Evolutionary conservation across 2,329 filamentous ascomycete species (phyloP).

Genomic region (Metarhizium sp.): DNA sequence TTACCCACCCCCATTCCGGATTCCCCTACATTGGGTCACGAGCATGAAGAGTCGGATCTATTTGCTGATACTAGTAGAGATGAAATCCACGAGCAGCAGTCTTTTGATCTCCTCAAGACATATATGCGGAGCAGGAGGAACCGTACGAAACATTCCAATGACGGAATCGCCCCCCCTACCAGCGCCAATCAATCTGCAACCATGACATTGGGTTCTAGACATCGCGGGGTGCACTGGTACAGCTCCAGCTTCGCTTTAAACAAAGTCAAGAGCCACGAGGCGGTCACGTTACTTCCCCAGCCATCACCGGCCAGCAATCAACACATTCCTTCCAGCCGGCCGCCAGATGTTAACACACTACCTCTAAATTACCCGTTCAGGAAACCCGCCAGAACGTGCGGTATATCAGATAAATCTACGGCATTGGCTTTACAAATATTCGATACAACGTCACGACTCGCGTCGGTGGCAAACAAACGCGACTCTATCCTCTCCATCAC

Average conservation of each 20-base stretch:
- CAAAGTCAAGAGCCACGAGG: conserved; percentile 11
- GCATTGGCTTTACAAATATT: background rate
- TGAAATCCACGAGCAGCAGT: background rate
- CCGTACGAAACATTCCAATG: background rate
- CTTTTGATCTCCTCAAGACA: background rate
- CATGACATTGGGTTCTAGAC: background rate
- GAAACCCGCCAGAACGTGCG: background rate
- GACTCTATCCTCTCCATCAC: background rate
- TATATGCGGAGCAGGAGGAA: background rate
- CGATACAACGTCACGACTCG: background rate
- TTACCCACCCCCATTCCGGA: background rate
- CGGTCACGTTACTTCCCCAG: conserved; percentile 13
- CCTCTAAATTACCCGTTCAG: background rate
- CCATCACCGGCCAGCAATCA: background rate
- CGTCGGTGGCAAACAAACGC: background rate
- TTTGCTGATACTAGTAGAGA: background rate
- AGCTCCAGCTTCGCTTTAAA: conserved; percentile 14
- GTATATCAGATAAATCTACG: background rate
- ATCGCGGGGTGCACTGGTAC: background rate
- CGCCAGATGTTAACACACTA: background rate
- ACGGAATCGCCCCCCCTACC: background rate
- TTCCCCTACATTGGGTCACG: conserved; percentile 5
- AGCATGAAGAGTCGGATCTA: background rate
- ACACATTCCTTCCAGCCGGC: background rate
- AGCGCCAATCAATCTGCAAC: background rate